Evolutionary conservation across 2,329 filamentous ascomycete species (phyloP).

Genomic region (Cladosporium austrohemisphaericum): DNA sequence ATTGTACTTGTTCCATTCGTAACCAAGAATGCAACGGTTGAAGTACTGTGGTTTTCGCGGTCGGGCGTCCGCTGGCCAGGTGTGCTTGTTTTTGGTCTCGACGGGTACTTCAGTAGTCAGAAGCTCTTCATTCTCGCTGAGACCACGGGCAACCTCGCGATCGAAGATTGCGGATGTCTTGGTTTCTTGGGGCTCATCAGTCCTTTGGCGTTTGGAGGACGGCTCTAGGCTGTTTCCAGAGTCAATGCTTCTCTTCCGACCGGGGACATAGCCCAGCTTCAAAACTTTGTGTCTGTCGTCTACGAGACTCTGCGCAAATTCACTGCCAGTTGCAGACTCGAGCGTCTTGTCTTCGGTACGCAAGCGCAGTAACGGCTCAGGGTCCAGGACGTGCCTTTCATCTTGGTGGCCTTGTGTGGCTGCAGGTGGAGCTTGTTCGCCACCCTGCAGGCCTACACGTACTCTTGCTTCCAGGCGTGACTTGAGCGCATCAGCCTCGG

Average conservation of each 20-base stretch:
- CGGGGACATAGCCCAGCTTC: conserved; percentile 66
- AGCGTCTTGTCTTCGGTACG: conserved; percentile 60
- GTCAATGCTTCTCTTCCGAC: conserved; percentile 40
- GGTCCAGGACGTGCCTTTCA: conserved; percentile 48
- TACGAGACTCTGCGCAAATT: conserved; percentile 56
- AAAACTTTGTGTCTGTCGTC: conserved; percentile 58
- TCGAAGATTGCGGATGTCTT: conserved; percentile 46
- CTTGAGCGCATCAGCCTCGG: conserved; percentile 58
- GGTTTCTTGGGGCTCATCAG: conserved; percentile 17
- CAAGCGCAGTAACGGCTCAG: conserved; percentile 63
- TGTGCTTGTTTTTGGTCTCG: conserved; percentile 62
- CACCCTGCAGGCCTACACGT: conserved; percentile 34
- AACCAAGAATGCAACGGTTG: conserved; percentile 97
- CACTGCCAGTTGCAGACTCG: conserved; percentile 55
- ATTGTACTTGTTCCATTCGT: conserved; percentile 99
- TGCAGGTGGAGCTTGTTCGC: conserved; percentile 24
- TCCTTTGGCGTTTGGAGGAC: conserved; percentile 28
- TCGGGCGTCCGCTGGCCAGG: conserved; percentile 36
- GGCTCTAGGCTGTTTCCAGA: conserved; percentile 14
- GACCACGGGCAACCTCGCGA: conserved; percentile 83
- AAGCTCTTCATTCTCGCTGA: conserved; percentile 92
- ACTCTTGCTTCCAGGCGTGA: conserved; percentile 45
- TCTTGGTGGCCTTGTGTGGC: conserved; percentile 3
- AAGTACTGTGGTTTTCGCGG: conserved; percentile 95
- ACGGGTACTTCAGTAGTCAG: conserved; percentile 87